phyloP scores from a whole-genome alignment of 495 filamentous ascomycete species.

The Neurospora hispaniola region DNA sequence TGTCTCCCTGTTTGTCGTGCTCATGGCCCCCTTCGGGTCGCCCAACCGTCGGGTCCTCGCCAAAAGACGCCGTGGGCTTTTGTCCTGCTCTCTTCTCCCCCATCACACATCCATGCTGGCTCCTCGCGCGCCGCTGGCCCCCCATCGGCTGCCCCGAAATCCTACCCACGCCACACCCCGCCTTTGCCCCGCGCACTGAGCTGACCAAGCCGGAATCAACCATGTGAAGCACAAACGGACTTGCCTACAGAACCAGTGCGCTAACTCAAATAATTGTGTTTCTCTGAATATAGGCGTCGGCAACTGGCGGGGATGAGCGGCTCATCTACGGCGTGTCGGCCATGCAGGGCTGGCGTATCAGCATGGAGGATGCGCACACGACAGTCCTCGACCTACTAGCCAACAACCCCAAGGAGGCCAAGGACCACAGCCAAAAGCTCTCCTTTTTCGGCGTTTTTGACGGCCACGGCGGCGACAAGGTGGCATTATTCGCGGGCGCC shows the following conservation, averaged over 20 bases:
- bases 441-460: constrained; percentile 98
- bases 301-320: constrained; percentile 84
- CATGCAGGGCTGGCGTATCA: constrained; percentile 99
- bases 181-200: background rate
- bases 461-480: constrained; percentile 94
- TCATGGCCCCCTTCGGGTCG: background rate
- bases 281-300: constrained; percentile 53
- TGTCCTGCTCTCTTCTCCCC: background rate
- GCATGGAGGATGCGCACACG: constrained; percentile 96
- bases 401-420: constrained; percentile 43
- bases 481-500: constrained; percentile 85
- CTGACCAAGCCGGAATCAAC: background rate
- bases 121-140: constrained; percentile 1
- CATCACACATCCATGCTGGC: background rate
- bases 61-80: background rate
- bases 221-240: background rate
- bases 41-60: background rate
- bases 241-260: background rate
- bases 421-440: constrained; percentile 59
- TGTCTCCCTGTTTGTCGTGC: background rate
- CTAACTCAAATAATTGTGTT: constrained; percentile 9
- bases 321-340: constrained; percentile 87
- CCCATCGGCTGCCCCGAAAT: constrained; percentile 5
- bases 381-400: constrained; percentile 78
- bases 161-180: background rate